Conservation (phyloP, 31 red algal genomes). For the Odonthalia washingtoniensis region DNA sequence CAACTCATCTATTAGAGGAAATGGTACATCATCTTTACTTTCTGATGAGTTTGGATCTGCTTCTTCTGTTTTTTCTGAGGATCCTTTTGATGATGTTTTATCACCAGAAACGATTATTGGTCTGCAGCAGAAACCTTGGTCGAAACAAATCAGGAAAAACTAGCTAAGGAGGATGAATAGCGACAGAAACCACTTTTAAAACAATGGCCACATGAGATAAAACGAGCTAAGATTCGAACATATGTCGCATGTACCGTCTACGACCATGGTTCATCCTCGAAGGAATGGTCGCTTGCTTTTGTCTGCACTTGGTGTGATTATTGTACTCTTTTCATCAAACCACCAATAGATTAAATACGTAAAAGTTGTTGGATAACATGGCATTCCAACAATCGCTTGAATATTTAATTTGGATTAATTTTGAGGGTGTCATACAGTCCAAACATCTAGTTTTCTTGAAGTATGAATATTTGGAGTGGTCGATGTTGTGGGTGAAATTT, state of each 20-base stretch:
- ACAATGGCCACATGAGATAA: not conserved
- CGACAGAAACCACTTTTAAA: not conserved
- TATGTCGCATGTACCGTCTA: not conserved
- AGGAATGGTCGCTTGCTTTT: not conserved
- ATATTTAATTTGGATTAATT: not conserved
- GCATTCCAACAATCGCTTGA: too few relatives aligned
- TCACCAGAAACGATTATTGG: not conserved
- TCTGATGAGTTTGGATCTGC: not conserved
- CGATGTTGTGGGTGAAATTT: not conserved
- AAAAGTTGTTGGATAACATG: too few relatives aligned
- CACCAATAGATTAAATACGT: too few relatives aligned
- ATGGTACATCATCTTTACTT: not conserved
- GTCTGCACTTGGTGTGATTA: not conserved
- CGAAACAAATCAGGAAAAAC: not conserved
- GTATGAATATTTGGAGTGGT: not conserved
- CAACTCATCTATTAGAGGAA: not conserved
- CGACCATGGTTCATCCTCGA: not conserved
- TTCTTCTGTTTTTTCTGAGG: not conserved
- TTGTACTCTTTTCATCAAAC: not conserved
- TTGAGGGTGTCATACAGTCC: not conserved
- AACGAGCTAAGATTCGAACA: constrained; percentile 3
- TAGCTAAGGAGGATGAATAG: not conserved
- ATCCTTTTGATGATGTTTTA: not conserved
- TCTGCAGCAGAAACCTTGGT: not conserved
- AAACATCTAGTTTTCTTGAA: not conserved